phyloP scores from a whole-genome alignment of 2,329 filamentous ascomycete genomes.

The Onygenales sp. region DNA sequence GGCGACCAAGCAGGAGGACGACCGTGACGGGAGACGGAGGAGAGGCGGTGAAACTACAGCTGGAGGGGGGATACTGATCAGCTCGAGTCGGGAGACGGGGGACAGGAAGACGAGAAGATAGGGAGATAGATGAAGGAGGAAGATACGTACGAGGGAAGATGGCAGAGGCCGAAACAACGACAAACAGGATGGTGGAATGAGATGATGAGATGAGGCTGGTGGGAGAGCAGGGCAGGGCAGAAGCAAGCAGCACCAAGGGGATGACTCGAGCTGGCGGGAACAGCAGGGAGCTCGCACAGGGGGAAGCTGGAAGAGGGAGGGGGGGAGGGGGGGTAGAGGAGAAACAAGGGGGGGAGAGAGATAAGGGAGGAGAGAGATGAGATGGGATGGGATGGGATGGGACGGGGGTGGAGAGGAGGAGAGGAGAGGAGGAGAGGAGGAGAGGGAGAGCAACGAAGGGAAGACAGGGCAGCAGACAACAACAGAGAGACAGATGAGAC shows the following conservation, averaged over 20 bases:
- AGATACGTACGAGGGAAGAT: slow-evolving; percentile 2
- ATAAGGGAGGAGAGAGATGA: background rate
- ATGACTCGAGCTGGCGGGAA: background rate
- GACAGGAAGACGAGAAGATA: slow-evolving; percentile 13
- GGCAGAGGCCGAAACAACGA: slow-evolving; percentile 6
- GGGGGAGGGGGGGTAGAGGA: background rate
- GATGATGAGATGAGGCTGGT: slow-evolving; percentile 2
- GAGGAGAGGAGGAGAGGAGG: slow-evolving; percentile 13
- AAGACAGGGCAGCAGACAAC: slow-evolving; percentile 15
- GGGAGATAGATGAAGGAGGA: slow-evolving; percentile 1
- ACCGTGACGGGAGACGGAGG: background rate
- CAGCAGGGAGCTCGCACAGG: background rate
- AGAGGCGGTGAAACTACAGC: background rate
- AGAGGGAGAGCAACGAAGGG: slow-evolving; percentile 17
- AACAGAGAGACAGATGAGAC: slow-evolving; percentile 10
- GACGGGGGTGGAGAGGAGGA: slow-evolving; percentile 11
- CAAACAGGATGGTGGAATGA: background rate
- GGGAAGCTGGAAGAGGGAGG: slow-evolving; percentile 12
- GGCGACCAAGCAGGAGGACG: slow-evolving; percentile 4
- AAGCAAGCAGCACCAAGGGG: background rate
- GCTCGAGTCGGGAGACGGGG: slow-evolving; percentile 7
- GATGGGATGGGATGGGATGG: slow-evolving; percentile 8
- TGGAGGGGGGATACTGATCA: slow-evolving; percentile 5
- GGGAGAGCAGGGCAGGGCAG: background rate
- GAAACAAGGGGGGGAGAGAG: background rate